Conservation (phyloP, 2,329 filamentous ascomycete species). For the Aspergillus nomiae region DNA sequence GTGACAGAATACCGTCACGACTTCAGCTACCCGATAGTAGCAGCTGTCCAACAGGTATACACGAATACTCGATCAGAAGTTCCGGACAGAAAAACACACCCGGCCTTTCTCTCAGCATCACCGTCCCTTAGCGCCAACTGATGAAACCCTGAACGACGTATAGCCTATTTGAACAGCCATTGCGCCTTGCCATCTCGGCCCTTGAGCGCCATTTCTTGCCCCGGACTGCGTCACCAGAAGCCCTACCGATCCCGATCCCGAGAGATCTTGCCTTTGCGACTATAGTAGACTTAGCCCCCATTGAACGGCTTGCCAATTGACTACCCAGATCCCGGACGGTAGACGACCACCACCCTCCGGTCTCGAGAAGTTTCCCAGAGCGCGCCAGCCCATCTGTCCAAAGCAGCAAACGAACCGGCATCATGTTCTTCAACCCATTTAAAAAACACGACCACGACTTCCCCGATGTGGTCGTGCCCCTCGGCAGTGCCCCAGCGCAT, state of each 20-base stretch:
- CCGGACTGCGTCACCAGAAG: not conserved
- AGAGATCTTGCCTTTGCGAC: slow-evolving; percentile 15
- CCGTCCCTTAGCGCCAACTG: slow-evolving; percentile 5
- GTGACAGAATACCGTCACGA: slow-evolving; percentile 10
- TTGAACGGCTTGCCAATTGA: slow-evolving; percentile 6
- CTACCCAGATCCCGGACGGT: not conserved
- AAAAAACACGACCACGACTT: slow-evolving; percentile 54
- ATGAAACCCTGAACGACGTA: not conserved
- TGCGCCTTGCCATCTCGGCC: slow-evolving; percentile 6
- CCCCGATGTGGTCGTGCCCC: slow-evolving; percentile 53
- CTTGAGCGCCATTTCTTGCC: slow-evolving; percentile 1
- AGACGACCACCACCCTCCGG: not conserved
- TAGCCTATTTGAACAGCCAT: slow-evolving; percentile 4
- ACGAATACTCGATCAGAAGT: not conserved
- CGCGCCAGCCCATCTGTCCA: slow-evolving; percentile 13
- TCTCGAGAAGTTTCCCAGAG: slow-evolving; percentile 2
- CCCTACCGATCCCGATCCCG: not conserved
- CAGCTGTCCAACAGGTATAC: slow-evolving; percentile 6
- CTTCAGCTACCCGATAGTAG: slow-evolving; percentile 16
- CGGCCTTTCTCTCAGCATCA: not conserved
- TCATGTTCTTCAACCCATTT: slow-evolving; percentile 51
- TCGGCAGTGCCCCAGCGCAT: slow-evolving; percentile 48
- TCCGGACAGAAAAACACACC: not conserved
- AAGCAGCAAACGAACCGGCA: slow-evolving; percentile 20
- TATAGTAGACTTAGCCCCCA: slow-evolving; percentile 15